phyloP scores from a whole-genome alignment of 2,329 filamentous ascomycete species.

The Truncatella angustata region DNA sequence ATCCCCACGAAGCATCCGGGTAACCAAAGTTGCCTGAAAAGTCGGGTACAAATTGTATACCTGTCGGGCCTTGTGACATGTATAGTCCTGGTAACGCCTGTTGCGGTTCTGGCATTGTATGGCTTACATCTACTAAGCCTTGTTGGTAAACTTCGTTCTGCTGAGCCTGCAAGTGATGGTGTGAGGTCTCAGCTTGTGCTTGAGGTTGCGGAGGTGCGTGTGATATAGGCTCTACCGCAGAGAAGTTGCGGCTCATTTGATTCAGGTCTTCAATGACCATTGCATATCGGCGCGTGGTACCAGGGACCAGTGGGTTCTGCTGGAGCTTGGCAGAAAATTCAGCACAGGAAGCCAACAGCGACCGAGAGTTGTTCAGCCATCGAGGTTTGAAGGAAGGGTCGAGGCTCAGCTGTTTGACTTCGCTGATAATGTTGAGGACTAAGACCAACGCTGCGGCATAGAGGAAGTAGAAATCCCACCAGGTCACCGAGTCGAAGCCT shows the following conservation, averaged over 20 bases:
- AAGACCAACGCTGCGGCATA: conserved; percentile 34
- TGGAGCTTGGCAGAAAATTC: conserved; percentile 29
- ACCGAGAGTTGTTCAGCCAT: conserved; percentile 29
- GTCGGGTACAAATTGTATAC: background rate
- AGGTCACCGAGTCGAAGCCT: conserved; percentile 37
- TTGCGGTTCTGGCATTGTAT: background rate
- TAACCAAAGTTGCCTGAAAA: conserved; percentile 1
- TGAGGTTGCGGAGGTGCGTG: background rate
- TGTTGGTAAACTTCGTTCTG: background rate
- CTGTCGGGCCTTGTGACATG: conserved; percentile 3
- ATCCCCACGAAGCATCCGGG: conserved; percentile 2
- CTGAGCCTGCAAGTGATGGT: background rate
- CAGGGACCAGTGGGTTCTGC: conserved; percentile 32
- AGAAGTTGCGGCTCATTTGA: conserved; percentile 15
- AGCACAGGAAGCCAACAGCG: conserved; percentile 24
- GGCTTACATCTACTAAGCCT: background rate
- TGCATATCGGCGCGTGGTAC: conserved; percentile 34
- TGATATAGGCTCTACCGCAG: background rate
- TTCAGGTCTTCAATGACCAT: conserved; percentile 33
- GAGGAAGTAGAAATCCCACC: conserved; percentile 39
- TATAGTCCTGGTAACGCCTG: background rate
- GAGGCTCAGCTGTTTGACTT: conserved; percentile 19
- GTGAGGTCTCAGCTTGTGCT: background rate
- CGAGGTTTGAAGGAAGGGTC: conserved; percentile 18
- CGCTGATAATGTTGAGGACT: conserved; percentile 35